A percentile compares a stretch with the other conserved stretches of the same genome.
Conservation (phyloP, 495 filamentous ascomycete species). For the Xylaria intraflava region DNA sequence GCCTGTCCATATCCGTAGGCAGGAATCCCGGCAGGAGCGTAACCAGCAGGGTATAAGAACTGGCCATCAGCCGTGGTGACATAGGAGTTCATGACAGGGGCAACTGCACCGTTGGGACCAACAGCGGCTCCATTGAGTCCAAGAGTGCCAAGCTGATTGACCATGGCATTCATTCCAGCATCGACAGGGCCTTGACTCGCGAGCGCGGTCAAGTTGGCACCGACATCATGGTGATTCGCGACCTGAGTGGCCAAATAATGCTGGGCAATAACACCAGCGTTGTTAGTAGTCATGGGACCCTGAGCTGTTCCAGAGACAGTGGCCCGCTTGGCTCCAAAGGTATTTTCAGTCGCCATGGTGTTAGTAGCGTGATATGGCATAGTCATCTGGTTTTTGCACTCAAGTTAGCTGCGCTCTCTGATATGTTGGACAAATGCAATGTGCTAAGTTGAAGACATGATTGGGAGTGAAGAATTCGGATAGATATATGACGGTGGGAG, state of each 20-base stretch:
- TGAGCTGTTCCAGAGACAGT: constrained; percentile 1
- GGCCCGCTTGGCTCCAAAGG: constrained; percentile 8
- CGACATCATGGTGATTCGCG: constrained; percentile 7
- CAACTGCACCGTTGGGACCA: constrained; percentile 4
- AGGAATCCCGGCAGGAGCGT: constrained; percentile 20
- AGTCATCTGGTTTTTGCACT: constrained; percentile 3
- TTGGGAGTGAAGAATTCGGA: not conserved
- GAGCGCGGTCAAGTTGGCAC: constrained; percentile 8
- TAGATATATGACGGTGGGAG: too few species aligned
- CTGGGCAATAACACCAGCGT: constrained; percentile 5
- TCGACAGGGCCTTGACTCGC: constrained; percentile 16
- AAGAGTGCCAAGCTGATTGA: constrained; percentile 24
- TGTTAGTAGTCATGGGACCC: constrained; percentile 5
- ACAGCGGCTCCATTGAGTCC: constrained; percentile 18
- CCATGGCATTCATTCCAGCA: constrained; percentile 22
- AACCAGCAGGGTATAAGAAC: constrained; percentile 26
- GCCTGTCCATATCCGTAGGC: constrained; percentile 22
- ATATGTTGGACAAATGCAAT: not conserved
- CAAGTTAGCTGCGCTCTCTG: not conserved
- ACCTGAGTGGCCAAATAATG: constrained; percentile 13
- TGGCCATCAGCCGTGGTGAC: constrained; percentile 33
- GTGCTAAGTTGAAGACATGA: not conserved
- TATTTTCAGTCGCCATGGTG: constrained; percentile 11
- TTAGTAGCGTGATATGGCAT: constrained; percentile 12
- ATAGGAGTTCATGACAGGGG: constrained; percentile 19